phyloP scores from a whole-genome alignment of 2,329 filamentous ascomycete species.

The Fusarium sambucinum region DNA sequence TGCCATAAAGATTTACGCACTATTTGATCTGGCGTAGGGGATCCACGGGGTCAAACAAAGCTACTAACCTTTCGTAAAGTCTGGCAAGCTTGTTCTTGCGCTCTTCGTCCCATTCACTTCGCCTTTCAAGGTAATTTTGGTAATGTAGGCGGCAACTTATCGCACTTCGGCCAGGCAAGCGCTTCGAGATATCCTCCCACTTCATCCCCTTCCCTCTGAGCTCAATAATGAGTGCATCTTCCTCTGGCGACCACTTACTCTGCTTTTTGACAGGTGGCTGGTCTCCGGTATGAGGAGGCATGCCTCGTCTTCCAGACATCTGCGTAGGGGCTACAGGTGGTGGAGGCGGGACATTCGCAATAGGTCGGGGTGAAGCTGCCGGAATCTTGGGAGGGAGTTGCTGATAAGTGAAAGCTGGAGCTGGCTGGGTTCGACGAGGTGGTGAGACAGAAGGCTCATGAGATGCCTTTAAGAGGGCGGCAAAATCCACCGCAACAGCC shows the following conservation, averaged over 20 bases:
- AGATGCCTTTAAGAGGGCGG: conserved; percentile 82
- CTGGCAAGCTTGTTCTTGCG: conserved; percentile 96
- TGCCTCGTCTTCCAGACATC: conserved; percentile 51
- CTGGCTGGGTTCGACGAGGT: conserved; percentile 49
- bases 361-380: conserved; percentile 38
- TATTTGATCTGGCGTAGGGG: not conserved
- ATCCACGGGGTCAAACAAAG: not conserved
- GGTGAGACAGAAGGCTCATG: conserved; percentile 73
- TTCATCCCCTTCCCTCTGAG: conserved; percentile 93
- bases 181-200: conserved; percentile 97
- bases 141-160: conserved; percentile 96
- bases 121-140: conserved; percentile 94
- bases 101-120: conserved; percentile 96
- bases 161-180: conserved; percentile 87
- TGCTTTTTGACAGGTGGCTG: conserved; percentile 90
- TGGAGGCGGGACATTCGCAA: conserved; percentile 43
- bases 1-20: not conserved
- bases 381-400: conserved; percentile 41
- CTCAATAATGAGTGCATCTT: conserved; percentile 94
- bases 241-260: conserved; percentile 95
- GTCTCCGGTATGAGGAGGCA: conserved; percentile 64
- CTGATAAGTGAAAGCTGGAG: conserved; percentile 26
- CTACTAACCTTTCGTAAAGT: conserved; percentile 89
- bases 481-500: conserved; percentile 93
- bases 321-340: conserved; percentile 51